A percentile compares a stretch with the other conserved stretches of the same genome.
phyloP scores from a whole-genome alignment of 2,329 filamentous ascomycete species.

The Colletotrichum truncatum region DNA sequence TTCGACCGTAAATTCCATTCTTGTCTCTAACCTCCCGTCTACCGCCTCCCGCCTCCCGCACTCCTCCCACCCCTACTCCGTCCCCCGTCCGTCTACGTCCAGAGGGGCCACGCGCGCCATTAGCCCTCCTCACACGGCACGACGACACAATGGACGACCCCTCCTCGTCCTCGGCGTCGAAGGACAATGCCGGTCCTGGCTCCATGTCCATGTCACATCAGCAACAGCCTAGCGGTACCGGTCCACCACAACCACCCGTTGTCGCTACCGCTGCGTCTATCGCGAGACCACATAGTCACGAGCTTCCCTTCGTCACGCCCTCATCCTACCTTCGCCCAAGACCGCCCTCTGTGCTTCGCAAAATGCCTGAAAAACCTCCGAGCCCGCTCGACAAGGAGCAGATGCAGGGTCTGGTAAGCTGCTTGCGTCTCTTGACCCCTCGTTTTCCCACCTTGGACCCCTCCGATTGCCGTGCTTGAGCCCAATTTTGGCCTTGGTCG shows the following conservation, averaged over 20 bases:
- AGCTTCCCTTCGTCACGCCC: conserved; percentile 67
- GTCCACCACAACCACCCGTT: conserved; percentile 31
- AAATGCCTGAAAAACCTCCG: conserved; percentile 46
- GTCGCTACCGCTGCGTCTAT: conserved; percentile 33
- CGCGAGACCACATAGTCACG: conserved; percentile 44
- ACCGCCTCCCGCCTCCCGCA: not conserved
- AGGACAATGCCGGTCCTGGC: conserved; percentile 27
- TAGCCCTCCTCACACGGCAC: conserved; percentile 29
- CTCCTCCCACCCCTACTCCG: conserved; percentile 9
- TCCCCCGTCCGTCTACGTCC: conserved; percentile 2
- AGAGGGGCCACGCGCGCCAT: conserved; percentile 30
- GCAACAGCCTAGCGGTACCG: conserved; percentile 25
- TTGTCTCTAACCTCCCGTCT: conserved; percentile 26
- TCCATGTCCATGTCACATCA: conserved; percentile 30
- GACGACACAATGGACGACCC: conserved; percentile 31
- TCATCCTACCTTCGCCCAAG: conserved; percentile 64
- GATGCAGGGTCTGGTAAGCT: conserved; percentile 78
- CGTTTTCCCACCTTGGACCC: conserved; percentile 9
- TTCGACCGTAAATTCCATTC: conserved; percentile 13
- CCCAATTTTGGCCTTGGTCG: conserved; percentile 1
- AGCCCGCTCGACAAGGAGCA: conserved; percentile 79
- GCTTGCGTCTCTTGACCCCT: not conserved
- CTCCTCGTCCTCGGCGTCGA: conserved; percentile 27
- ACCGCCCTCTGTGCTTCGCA: conserved; percentile 28
- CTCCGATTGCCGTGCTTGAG: not conserved